These are phyloP conservation scores for Erodium texanum DNA, from an alignment of 441 rosid genomes.

Conservation along the genomic window DNA sequence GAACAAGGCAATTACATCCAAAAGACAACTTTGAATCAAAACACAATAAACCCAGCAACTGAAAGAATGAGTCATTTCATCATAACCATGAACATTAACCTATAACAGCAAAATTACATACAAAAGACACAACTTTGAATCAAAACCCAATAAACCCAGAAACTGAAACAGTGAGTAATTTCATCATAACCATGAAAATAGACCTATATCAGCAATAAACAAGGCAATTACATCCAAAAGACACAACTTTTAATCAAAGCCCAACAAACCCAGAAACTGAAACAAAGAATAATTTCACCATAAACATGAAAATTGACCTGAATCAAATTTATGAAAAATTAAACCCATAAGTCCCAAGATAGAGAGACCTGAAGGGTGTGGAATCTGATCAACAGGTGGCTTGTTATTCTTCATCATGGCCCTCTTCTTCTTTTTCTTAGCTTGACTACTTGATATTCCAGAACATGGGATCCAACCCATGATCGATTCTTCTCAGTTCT, in stretches of 20 bases:
- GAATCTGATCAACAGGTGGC: constrained; percentile 27
- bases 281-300: too few species aligned
- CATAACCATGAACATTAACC: too few species aligned
- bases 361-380: constrained; percentile 39
- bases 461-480: constrained; percentile 85
- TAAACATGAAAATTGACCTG: too few species aligned
- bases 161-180: background rate
- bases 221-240: too few species aligned
- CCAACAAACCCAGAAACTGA: too few species aligned
- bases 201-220: too few species aligned
- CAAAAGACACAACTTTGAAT: background rate
- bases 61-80: background rate
- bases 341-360: background rate
- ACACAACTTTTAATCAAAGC: too few species aligned
- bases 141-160: constrained; percentile 8
- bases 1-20: too few species aligned
- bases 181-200: too few species aligned
- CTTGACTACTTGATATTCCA: constrained; percentile 35
- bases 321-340: too few species aligned
- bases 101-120: too few species aligned
- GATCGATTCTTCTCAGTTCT: constrained; percentile 7
- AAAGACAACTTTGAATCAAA: background rate
- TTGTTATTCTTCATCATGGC: constrained; percentile 14
- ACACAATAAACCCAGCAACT: constrained; percentile 2
- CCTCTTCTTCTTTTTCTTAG: constrained; percentile 31